These are phyloP conservation scores for Usnea hakonensis DNA, from an alignment of 495 filamentous ascomycete species.

Conservation along the genomic window DNA sequence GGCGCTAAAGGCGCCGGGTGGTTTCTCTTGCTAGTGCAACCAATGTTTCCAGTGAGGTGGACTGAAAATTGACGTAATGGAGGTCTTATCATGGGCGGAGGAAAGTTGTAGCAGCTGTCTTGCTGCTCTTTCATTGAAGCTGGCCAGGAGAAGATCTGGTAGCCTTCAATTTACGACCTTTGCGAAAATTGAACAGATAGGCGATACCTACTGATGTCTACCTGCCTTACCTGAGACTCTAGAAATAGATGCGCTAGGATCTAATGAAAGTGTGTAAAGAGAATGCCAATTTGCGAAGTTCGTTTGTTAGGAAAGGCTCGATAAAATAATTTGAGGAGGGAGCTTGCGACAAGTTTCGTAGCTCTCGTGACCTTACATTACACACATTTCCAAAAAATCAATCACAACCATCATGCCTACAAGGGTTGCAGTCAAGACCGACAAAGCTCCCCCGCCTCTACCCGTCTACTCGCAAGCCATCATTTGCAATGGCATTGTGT, in stretches of 20 bases:
- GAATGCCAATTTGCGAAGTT: neutral
- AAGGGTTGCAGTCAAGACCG: slow-evolving; percentile 28
- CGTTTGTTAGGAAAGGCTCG: neutral
- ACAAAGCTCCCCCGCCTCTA: slow-evolving; percentile 34
- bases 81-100: neutral
- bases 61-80: neutral
- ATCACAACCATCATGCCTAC: slow-evolving; percentile 16
- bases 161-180: neutral
- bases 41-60: neutral
- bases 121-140: neutral
- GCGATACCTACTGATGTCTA: neutral
- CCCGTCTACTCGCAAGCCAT: slow-evolving; percentile 42
- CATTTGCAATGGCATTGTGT: slow-evolving; percentile 37
- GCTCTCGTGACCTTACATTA: neutral
- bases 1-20: neutral
- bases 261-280: neutral
- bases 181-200: neutral
- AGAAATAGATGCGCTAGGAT: neutral
- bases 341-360: neutral
- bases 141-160: neutral
- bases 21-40: neutral
- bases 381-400: neutral
- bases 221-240: too few species aligned
- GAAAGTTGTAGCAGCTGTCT: neutral
- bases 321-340: neutral